A percentile compares a stretch with the other conserved stretches of the same genome.
These are phyloP conservation scores for Bryoerythrophyllum caledonicum DNA, from an alignment of 225 moss, liverwort and hornwort genomes.

Conservation along the genomic window DNA sequence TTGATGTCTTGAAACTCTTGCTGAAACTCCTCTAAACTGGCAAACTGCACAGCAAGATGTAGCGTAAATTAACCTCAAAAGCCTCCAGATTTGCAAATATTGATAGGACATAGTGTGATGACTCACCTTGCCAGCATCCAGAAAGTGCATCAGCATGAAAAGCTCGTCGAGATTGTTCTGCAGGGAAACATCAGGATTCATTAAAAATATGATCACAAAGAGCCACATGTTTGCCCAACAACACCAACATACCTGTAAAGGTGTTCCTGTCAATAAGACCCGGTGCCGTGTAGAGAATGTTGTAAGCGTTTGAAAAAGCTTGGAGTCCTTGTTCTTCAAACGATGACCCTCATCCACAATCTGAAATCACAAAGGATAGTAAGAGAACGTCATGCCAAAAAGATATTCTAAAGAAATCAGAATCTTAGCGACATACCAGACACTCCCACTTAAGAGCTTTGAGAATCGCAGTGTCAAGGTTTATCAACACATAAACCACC, in stretches of 20 bases:
- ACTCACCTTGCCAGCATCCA: slow-evolving; percentile 85
- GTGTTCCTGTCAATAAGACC: slow-evolving; percentile 83
- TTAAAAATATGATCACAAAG: slow-evolving; percentile 19
- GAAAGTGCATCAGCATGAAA: slow-evolving; percentile 90
- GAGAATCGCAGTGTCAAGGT: slow-evolving; percentile 76
- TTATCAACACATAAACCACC: slow-evolving; percentile 99
- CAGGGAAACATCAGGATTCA: slow-evolving; percentile 14
- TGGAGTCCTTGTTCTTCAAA: slow-evolving; percentile 91
- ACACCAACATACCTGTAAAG: slow-evolving; percentile 66
- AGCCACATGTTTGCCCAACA: not conserved
- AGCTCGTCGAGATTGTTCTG: slow-evolving; percentile 94
- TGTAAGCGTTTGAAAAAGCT: slow-evolving; percentile 87
- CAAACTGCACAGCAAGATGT: slow-evolving; percentile 47
- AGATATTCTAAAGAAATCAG: slow-evolving; percentile 1
- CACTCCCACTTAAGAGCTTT: slow-evolving; percentile 97
- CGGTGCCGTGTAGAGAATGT: slow-evolving; percentile 76
- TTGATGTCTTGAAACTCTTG: slow-evolving; percentile 92
- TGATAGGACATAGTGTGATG: not conserved
- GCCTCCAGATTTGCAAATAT: not conserved
- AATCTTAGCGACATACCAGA: slow-evolving; percentile 73
- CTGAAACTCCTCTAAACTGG: slow-evolving; percentile 86
- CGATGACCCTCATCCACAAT: slow-evolving; percentile 96
- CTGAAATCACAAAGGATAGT: slow-evolving; percentile 39
- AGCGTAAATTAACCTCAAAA: slow-evolving; percentile 14
- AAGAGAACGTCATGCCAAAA: slow-evolving; percentile 6